These are phyloP conservation scores for Meyerozyma elateridarum DNA, from an alignment of 1,139 yeast genomes.

Conservation along the genomic window DNA sequence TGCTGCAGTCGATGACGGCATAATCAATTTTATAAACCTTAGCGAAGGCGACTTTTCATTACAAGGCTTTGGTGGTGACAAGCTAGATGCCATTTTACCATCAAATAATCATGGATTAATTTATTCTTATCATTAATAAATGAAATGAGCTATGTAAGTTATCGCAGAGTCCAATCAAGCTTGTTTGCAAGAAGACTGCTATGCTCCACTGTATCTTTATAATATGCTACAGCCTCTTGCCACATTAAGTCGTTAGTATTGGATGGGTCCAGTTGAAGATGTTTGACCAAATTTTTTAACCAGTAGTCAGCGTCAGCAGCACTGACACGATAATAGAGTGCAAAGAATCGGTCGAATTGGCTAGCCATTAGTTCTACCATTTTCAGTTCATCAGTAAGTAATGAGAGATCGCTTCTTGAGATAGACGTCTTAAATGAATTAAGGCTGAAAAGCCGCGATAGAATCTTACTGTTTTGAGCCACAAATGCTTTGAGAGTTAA, in stretches of 20 bases:
- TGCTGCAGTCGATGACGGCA: slow-evolving; percentile 70
- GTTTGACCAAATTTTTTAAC: neutral
- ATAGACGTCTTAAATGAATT: slow-evolving; percentile 1
- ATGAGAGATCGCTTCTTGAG: neutral
- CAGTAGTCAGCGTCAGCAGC: slow-evolving; percentile 2
- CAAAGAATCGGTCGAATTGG: slow-evolving; percentile 3
- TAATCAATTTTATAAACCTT: slow-evolving; percentile 60
- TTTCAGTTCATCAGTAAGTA: neutral
- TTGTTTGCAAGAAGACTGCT: neutral
- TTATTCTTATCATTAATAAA: neutral
- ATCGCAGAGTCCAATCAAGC: neutral
- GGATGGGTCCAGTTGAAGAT: too few species aligned
- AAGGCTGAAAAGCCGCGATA: slow-evolving; percentile 1
- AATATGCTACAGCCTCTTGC: neutral
- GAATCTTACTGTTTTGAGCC: slow-evolving; percentile 1
- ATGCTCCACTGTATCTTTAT: neutral
- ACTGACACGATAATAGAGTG: slow-evolving; percentile 1
- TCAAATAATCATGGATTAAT: neutral
- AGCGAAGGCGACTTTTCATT: slow-evolving; percentile 56
- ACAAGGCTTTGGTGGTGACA: neutral
- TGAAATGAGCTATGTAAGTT: too few species aligned
- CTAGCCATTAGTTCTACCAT: slow-evolving; percentile 2
- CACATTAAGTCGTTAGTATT: too few species aligned
- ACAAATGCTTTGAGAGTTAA: slow-evolving; percentile 4
- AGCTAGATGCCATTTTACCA: neutral